These are phyloP conservation scores for Platismatia glauca DNA, from an alignment of 495 filamentous ascomycete species.

Conservation along the genomic window DNA sequence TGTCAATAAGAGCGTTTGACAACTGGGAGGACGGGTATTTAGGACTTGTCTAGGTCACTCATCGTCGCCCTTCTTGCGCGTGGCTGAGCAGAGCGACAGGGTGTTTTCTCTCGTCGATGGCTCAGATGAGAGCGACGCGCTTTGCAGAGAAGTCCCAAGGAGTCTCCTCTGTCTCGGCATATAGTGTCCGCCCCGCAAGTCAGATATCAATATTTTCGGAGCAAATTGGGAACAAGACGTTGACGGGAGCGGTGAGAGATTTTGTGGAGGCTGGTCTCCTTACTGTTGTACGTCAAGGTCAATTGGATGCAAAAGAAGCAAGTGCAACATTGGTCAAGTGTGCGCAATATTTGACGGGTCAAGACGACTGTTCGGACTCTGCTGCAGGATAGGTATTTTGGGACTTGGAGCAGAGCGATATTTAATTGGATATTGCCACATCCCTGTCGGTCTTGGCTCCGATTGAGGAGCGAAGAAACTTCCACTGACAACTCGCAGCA, in stretches of 20 bases:
- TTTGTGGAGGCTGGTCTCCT: neutral
- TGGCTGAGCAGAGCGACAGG: neutral
- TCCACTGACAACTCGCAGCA: neutral
- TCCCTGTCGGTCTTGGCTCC: neutral
- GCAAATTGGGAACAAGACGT: too few relatives aligned
- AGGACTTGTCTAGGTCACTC: constrained; percentile 81
- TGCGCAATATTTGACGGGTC: neutral
- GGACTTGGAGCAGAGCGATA: neutral
- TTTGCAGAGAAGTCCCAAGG: neutral
- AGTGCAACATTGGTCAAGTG: neutral
- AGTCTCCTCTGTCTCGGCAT: neutral
- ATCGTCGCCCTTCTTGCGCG: constrained; percentile 37
- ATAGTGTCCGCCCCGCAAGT: neutral
- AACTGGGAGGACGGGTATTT: neutral
- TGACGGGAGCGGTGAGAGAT: neutral
- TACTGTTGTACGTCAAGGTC: neutral
- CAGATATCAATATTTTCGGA: neutral
- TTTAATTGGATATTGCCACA: constrained; percentile 5
- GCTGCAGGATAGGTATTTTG: neutral
- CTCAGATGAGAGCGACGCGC: neutral
- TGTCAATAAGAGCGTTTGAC: neutral
- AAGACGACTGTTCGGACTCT: neutral
- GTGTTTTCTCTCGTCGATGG: neutral
- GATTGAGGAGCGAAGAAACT: neutral
- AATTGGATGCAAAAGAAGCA: neutral